A percentile compares a stretch with the other conserved stretches of the same genome.
Evolutionary conservation across 2,329 filamentous ascomycete species (phyloP).

Genomic region (Ascochyta fabae): DNA sequence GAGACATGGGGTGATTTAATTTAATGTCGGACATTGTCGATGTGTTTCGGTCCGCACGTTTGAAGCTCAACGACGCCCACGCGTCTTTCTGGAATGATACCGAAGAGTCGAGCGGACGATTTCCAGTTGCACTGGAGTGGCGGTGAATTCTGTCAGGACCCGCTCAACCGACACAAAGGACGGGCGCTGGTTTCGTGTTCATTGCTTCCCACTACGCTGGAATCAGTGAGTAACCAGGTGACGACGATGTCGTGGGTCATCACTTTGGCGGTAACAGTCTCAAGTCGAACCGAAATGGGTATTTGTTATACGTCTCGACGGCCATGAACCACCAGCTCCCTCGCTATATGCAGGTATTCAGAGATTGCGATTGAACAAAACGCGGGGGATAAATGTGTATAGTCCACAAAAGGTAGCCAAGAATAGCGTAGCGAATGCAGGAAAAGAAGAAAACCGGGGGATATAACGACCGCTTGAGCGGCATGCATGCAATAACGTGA

Average conservation of each 20-base stretch:
- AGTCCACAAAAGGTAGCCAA: slow-evolving; percentile 12
- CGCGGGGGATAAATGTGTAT: slow-evolving; percentile 2
- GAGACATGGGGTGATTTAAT: no score
- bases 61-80: neutral
- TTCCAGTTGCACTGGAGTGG: slow-evolving; percentile 20
- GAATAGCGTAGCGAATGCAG: slow-evolving; percentile 18
- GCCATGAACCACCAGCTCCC: slow-evolving; percentile 18
- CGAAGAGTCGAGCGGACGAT: neutral
- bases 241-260: neutral
- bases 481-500: slow-evolving; percentile 18
- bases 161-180: no score
- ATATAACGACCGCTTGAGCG: slow-evolving; percentile 19
- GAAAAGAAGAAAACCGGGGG: slow-evolving; percentile 15
- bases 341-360: slow-evolving; percentile 18
- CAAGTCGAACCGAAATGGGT: slow-evolving; percentile 18
- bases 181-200: slow-evolving; percentile 2
- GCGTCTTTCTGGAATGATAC: neutral
- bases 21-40: no score
- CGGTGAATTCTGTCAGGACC: slow-evolving; percentile 16
- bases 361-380: slow-evolving; percentile 1
- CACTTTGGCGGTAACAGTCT: neutral
- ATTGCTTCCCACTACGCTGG: slow-evolving; percentile 7
- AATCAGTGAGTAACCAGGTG: neutral
- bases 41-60: no score
- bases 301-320: slow-evolving; percentile 13